Percentiles rank a stretch among this genome's conserved stretches.
phyloP scores from a whole-genome alignment of 305 asterid genomes.

The Plantago coronopus region DNA sequence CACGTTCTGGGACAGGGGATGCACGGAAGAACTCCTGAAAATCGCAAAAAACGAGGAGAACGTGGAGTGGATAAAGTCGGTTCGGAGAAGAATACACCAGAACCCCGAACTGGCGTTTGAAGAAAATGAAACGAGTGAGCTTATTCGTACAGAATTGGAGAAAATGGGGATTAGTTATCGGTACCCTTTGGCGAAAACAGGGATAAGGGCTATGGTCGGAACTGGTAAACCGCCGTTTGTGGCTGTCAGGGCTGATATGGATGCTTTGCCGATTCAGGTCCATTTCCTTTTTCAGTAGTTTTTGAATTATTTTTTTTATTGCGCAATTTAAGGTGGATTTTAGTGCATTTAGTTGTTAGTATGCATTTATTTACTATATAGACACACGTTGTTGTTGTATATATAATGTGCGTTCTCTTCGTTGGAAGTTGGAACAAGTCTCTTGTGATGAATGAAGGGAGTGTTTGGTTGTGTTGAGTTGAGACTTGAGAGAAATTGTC shows the following conservation, averaged over 20 bases:
- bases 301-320: background rate
- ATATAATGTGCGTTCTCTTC: background rate
- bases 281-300: background rate
- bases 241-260: constrained; percentile 73
- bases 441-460: background rate
- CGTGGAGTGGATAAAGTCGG: constrained; percentile 43
- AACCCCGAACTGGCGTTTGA: constrained; percentile 65
- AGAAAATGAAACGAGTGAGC: constrained; percentile 59
- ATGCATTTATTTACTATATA: background rate
- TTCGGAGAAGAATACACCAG: constrained; percentile 55
- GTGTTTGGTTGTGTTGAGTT: background rate
- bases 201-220: constrained; percentile 53
- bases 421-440: background rate
- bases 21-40: constrained; percentile 22
- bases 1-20: background rate
- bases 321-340: background rate
- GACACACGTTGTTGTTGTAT: constrained; percentile 2
- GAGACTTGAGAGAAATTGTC: background rate
- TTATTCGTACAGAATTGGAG: constrained; percentile 55
- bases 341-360: background rate
- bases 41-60: constrained; percentile 41
- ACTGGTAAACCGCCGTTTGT: constrained; percentile 62
- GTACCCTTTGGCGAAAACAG: constrained; percentile 57
- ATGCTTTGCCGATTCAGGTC: constrained; percentile 63
- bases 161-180: constrained; percentile 45